phyloP scores from a whole-genome alignment of 495 filamentous ascomycete genomes.

The Hypoxylon cercidicola region DNA sequence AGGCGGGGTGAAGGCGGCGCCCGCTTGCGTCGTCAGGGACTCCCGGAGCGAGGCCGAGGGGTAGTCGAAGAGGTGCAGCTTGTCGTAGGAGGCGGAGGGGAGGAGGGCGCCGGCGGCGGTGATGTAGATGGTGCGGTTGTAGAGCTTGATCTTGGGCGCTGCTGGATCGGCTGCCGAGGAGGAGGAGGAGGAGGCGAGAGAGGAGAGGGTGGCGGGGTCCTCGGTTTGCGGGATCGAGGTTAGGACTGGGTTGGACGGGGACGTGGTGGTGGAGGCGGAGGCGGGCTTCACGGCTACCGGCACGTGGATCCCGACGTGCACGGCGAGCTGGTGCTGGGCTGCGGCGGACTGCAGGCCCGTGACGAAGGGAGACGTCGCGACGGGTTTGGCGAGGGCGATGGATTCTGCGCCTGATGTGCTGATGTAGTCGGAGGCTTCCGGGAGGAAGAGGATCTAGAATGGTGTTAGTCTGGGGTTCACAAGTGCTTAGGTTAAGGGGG shows the following conservation, averaged over 20 bases:
- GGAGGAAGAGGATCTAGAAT: slow-evolving; percentile 82
- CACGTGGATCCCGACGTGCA: slow-evolving; percentile 92
- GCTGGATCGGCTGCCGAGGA: neutral
- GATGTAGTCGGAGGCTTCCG: slow-evolving; percentile 93
- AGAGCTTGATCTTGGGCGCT: slow-evolving; percentile 46
- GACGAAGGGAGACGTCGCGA: slow-evolving; percentile 68
- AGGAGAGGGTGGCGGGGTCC: neutral
- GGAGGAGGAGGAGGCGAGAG: neutral
- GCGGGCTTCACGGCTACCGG: slow-evolving; percentile 60
- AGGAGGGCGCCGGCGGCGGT: slow-evolving; percentile 49
- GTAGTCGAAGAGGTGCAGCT: slow-evolving; percentile 66
- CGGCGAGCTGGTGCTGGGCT: slow-evolving; percentile 65
- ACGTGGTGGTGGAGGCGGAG: neutral
- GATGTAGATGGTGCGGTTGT: slow-evolving; percentile 62
- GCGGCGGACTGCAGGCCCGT: slow-evolving; percentile 76
- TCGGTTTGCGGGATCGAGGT: slow-evolving; percentile 23
- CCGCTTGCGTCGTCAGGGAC: slow-evolving; percentile 51
- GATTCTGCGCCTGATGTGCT: slow-evolving; percentile 71
- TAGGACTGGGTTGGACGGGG: slow-evolving; percentile 21
- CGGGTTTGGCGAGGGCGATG: slow-evolving; percentile 70
- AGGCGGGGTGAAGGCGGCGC: slow-evolving; percentile 61
- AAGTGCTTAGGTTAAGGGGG: too few species aligned
- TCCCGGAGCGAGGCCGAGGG: slow-evolving; percentile 36
- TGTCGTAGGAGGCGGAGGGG: slow-evolving; percentile 58
- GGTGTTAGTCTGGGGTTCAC: slow-evolving; percentile 23